phyloP scores from a whole-genome alignment of 768 basidiomycete genomes.

The Trichaptum fuscoviolaceum region DNA sequence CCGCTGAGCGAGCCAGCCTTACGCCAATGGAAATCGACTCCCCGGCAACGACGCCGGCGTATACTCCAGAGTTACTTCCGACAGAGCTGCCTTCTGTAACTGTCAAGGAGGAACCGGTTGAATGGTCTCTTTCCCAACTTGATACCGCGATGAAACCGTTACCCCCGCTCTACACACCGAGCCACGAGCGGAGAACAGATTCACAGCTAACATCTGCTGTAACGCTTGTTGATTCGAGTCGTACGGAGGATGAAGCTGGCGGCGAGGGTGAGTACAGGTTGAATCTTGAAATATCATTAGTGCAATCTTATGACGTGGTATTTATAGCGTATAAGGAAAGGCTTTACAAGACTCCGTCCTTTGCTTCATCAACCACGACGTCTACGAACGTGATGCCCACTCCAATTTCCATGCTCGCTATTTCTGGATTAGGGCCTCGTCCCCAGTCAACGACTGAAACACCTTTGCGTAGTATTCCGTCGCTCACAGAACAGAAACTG shows the following conservation, averaged over 20 bases:
- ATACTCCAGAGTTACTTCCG: neutral
- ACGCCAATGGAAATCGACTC: slow-evolving; percentile 2
- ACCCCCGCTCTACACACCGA: neutral
- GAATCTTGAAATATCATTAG: neutral
- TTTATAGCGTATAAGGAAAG: neutral
- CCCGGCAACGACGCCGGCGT: neutral
- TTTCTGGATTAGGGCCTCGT: neutral
- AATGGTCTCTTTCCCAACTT: neutral
- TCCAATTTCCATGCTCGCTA: neutral
- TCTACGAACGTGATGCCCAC: neutral
- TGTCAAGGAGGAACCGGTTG: neutral
- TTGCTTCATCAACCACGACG: neutral
- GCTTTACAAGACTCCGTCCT: neutral
- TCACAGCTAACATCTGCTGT: neutral
- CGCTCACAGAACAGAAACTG: neutral
- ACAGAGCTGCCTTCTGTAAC: neutral
- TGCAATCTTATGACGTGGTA: neutral
- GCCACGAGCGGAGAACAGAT: neutral
- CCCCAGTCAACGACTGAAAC: neutral
- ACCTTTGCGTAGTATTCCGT: neutral
- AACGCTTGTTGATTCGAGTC: neutral
- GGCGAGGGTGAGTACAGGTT: neutral
- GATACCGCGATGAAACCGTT: neutral
- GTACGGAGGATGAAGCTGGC: neutral
- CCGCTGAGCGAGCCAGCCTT: neutral